Conservation (phyloP, 768 basidiomycete species). For the Suillus subalutaceus region DNA sequence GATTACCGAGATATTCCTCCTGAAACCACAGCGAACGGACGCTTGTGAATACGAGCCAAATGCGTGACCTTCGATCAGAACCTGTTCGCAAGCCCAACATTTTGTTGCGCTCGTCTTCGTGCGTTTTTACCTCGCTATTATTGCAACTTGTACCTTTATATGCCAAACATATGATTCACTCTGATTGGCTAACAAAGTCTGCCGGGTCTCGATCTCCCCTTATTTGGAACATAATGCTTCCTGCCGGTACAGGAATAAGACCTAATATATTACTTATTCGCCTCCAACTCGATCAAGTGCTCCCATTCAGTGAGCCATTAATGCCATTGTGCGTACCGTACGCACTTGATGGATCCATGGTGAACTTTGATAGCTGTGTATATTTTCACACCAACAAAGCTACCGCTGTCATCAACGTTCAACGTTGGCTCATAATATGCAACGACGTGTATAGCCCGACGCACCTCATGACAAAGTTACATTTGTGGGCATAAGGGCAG, state of each 20-base stretch:
- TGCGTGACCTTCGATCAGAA: no score
- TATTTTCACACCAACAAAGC: neutral
- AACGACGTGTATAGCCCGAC: no score
- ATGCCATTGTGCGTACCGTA: neutral
- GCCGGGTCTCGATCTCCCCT: neutral
- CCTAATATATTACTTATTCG: neutral
- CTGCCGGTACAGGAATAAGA: neutral
- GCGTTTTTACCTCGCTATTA: neutral
- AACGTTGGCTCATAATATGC: neutral
- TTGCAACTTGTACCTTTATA: neutral
- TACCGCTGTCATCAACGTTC: neutral
- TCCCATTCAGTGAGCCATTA: no score
- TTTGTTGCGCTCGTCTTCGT: neutral
- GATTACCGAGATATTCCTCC: conserved; percentile 7
- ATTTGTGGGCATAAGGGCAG: neutral
- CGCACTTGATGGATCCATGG: neutral
- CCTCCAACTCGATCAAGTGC: neutral
- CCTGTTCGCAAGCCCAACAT: neutral
- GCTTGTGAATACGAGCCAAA: neutral
- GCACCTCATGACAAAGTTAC: neutral
- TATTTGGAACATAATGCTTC: neutral
- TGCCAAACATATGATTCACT: neutral
- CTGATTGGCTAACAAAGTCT: neutral
- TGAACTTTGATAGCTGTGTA: neutral
- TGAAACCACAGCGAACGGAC: conserved; percentile 28